These are phyloP conservation scores for Pseudogymnoascus sp. DNA, from an alignment of 2,329 filamentous ascomycete species.

Conservation along the genomic window DNA sequence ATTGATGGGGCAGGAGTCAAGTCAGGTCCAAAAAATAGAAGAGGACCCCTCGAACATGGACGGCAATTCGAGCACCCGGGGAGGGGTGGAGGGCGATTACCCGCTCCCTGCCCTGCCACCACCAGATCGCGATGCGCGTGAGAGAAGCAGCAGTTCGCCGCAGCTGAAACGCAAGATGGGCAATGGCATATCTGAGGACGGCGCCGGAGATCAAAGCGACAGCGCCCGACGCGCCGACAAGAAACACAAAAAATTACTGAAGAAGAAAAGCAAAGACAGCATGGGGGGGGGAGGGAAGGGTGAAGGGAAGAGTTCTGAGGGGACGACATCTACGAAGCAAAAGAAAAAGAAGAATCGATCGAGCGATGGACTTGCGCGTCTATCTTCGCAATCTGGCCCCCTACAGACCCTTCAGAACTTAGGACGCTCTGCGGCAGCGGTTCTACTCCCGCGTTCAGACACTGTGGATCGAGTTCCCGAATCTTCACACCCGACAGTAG, in stretches of 20 bases:
- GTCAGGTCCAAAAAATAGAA: neutral
- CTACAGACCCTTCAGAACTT: neutral
- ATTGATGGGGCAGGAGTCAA: constrained; percentile 6
- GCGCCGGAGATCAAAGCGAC: neutral
- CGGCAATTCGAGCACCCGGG: neutral
- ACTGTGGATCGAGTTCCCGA: neutral
- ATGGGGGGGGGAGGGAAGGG: neutral
- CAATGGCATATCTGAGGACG: neutral
- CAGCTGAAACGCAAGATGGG: neutral
- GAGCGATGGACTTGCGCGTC: neutral
- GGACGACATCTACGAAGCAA: neutral
- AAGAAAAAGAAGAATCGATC: neutral
- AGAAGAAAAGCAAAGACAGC: neutral
- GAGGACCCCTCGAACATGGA: neutral
- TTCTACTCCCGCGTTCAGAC: neutral
- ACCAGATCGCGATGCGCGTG: neutral
- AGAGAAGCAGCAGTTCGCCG: neutral
- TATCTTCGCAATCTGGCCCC: neutral
- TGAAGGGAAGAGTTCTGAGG: neutral
- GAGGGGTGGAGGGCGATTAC: neutral
- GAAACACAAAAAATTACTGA: neutral
- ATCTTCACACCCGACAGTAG: neutral
- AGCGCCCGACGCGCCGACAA: neutral
- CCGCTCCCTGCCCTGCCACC: neutral
- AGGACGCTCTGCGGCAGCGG: neutral